Evolutionary conservation across 2,329 filamentous ascomycete genomes (phyloP).

Genomic region (Penicillium sp.): DNA sequence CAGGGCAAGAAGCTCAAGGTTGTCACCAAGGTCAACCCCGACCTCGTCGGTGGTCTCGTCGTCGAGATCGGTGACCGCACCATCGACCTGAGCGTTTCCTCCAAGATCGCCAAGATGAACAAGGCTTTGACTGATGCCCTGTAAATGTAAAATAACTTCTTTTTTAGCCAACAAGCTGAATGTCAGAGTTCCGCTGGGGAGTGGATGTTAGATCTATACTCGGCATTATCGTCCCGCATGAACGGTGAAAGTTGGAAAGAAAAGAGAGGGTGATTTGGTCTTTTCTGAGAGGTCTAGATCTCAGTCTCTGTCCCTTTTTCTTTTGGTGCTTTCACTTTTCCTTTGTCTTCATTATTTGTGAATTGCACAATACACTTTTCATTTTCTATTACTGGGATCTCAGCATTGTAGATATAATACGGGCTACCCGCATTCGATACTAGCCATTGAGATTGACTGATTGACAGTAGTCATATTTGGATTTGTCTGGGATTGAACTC

Average conservation of each 20-base stretch:
- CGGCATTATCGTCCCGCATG: conserved; percentile 32
- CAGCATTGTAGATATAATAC: not conserved
- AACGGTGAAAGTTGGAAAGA: conserved; percentile 26
- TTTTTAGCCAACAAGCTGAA: too few species aligned
- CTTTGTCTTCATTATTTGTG: conserved; percentile 34
- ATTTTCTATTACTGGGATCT: conserved; percentile 8
- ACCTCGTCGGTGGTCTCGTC: conserved; percentile 89
- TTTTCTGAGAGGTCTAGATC: not conserved
- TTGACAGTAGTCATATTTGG: too few species aligned
- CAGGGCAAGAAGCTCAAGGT: conserved; percentile 98
- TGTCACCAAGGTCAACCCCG: conserved; percentile 90
- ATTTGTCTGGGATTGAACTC: too few species aligned
- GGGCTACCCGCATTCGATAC: not conserved
- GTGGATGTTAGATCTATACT: conserved; percentile 26
- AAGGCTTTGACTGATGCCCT: conserved; percentile 95
- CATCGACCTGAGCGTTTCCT: conserved; percentile 93
- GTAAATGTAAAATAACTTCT: conserved; percentile 65
- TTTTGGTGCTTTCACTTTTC: conserved; percentile 22
- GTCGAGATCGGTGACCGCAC: conserved; percentile 98
- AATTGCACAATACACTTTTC: conserved; percentile 32
- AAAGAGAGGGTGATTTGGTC: not conserved
- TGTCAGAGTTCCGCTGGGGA: conserved; percentile 13
- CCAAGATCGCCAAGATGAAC: conserved; percentile 98
- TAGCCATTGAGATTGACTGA: not conserved
- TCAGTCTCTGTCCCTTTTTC: not conserved